Evolutionary conservation across 2,329 filamentous ascomycete genomes (phyloP).

Genomic region (Byssothecium circinans): DNA sequence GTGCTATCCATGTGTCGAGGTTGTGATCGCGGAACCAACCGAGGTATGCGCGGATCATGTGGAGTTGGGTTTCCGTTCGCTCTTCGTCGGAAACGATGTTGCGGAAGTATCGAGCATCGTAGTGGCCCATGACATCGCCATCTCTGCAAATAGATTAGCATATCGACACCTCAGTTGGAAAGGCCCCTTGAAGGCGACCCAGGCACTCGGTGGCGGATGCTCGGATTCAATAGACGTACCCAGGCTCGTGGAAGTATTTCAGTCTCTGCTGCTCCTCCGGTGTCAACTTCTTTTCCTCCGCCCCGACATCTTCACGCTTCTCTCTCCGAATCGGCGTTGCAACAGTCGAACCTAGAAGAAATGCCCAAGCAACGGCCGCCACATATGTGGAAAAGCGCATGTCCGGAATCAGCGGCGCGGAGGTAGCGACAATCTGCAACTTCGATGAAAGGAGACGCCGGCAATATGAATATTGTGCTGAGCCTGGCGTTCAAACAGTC

Average conservation of each 20-base stretch:
- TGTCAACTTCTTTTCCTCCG: conserved; percentile 3
- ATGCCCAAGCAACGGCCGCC: conserved; percentile 20
- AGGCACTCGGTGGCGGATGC: background rate
- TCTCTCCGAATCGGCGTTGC: conserved; percentile 22
- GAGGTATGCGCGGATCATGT: conserved; percentile 76
- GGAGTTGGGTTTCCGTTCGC: conserved; percentile 65
- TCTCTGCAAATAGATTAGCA: conserved; percentile 24
- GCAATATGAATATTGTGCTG: conserved; percentile 4
- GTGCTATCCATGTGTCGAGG: conserved; percentile 83
- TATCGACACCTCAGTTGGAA: background rate
- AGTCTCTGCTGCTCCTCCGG: conserved; percentile 18
- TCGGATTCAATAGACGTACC: conserved; percentile 27
- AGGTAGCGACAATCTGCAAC: background rate
- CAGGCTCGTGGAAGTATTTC: conserved; percentile 46
- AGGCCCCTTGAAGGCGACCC: too few species aligned
- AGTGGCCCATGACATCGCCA: conserved; percentile 66
- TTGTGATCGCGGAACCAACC: conserved; percentile 64
- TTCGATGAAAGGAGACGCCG: background rate
- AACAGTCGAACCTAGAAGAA: conserved; percentile 21
- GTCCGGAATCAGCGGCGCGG: background rate
- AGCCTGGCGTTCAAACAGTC: too few species aligned
- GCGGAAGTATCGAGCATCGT: conserved; percentile 72
- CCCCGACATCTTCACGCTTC: background rate
- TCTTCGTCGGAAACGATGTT: conserved; percentile 65
- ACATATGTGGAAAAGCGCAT: conserved; percentile 35